Percentiles rank a stretch among this genome's conserved stretches.
phyloP scores from a whole-genome alignment of 2,329 filamentous ascomycete species.

The Aspergillus udagawae region DNA sequence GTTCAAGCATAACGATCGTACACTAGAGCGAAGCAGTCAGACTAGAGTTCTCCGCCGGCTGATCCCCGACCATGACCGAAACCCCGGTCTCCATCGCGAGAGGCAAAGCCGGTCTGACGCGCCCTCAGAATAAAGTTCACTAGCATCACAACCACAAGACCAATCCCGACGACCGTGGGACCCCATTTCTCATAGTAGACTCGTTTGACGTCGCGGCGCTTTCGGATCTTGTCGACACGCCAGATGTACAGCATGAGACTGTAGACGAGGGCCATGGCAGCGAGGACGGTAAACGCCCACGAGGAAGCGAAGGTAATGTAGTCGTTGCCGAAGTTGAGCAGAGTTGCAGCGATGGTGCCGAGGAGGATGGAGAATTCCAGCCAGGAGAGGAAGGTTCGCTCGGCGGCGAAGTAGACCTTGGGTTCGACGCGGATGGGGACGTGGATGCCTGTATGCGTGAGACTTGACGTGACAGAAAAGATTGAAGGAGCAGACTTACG shows the following conservation, averaged over 20 bases:
- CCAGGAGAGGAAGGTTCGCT: constrained; percentile 94
- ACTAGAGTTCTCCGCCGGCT: constrained; percentile 10
- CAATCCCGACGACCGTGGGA: constrained; percentile 69
- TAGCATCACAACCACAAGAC: constrained; percentile 68
- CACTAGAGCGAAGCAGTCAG: not conserved
- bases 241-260: constrained; percentile 81
- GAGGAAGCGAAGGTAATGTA: constrained; percentile 63
- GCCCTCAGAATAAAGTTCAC: constrained; percentile 79
- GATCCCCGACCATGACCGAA: not conserved
- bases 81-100: constrained; percentile 5
- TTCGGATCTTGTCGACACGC: constrained; percentile 79
- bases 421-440: constrained; percentile 94
- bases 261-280: constrained; percentile 74
- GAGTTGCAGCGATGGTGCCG: constrained; percentile 75
- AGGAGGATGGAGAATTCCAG: constrained; percentile 96
- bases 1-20: not conserved
- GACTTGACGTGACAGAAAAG: not conserved
- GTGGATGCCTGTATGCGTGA: constrained; percentile 66
- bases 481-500: constrained; percentile 29
- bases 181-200: constrained; percentile 86
- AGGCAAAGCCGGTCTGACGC: constrained; percentile 44
- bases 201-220: constrained; percentile 69
- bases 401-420: constrained; percentile 95
- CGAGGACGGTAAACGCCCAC: constrained; percentile 76
- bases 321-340: constrained; percentile 72